These are phyloP conservation scores for Symmetrospora coprosmae DNA, from an alignment of 768 basidiomycete genomes.

Conservation along the genomic window DNA sequence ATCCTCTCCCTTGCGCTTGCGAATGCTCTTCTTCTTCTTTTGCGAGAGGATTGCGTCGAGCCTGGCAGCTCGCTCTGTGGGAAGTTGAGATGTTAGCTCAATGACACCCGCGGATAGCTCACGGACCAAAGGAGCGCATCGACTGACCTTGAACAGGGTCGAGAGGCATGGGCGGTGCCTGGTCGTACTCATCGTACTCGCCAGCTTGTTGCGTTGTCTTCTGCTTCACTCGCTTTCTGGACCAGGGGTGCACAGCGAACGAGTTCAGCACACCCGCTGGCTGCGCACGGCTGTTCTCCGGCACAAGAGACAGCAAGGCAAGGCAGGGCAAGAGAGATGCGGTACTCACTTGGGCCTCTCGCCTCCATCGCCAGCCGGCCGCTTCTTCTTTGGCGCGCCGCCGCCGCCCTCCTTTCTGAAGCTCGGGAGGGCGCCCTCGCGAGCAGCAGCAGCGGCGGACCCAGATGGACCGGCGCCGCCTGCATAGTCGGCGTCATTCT, in stretches of 20 bases:
- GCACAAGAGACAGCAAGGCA: no score
- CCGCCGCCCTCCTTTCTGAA: slow-evolving; percentile 9
- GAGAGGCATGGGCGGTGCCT: not conserved
- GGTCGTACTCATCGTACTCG: not conserved
- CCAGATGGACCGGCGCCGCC: no score
- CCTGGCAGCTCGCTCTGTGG: slow-evolving; percentile 8
- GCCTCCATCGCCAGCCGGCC: not conserved
- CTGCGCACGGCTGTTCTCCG: no score
- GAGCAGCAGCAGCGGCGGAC: no score
- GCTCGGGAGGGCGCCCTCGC: no score
- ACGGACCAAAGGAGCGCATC: no score
- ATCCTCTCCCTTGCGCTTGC: slow-evolving; percentile 20
- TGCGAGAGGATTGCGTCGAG: slow-evolving; percentile 11
- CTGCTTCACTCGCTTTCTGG: not conserved
- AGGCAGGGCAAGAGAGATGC: not conserved
- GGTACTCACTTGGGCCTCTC: not conserved
- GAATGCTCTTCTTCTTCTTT: slow-evolving; percentile 17
- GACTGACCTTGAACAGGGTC: slow-evolving; percentile 6
- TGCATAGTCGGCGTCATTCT: no score
- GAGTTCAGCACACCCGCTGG: no score
- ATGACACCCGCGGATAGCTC: no score
- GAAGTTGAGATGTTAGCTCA: no score
- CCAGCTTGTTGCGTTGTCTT: slow-evolving; percentile 7
- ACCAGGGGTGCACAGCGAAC: not conserved
- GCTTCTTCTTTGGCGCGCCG: no score